Evolutionary conservation across 768 basidiomycete species (phyloP), one percentile per base, ranked within the genome.

Genomic region (Hydnomerulius pinastri): DNA sequence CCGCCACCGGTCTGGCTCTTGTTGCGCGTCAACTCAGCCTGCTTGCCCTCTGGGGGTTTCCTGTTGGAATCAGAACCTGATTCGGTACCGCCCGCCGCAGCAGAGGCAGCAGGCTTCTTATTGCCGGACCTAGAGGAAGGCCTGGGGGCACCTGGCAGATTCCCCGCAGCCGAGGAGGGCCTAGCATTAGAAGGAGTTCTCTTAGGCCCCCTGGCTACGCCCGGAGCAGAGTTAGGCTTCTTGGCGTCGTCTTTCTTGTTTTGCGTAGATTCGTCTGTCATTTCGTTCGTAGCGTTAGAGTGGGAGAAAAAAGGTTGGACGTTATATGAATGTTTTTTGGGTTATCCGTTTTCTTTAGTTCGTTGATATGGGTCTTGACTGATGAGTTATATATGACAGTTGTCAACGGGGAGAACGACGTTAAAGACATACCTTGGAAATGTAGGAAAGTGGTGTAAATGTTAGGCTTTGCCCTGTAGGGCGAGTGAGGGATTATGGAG

Each of bases 401-500:
- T 46, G 59, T 48, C 46, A 46, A 57, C 37, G 53, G 53, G 27
- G 49, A 13, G 44, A 32, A 27, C 15, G 37, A 47, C 17, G 15
- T 27, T 50, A 50, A 45, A 37, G 40, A 67, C 67, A 37, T 36
- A 83, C 81, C 75, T 76, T 69, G 59, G 61, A 71, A 59, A 59
- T 61, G 73, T 73, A 77, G 72, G 73, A 68, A 69, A 60, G 68
- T 70, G 60, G 53, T 60, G 46, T 64, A 59, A 58, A 67, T 78
- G 77, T 73, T 77, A 71, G 84, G 81, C 81, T 87, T 83, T 90
- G 87, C 89, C 89, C 87, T 87, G 89, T 78, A 75, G 89, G 89
- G 89, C 89, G 76, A 83, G 87, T 90, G 88, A 77, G 83, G 64
- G 65, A 73, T 68, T 76, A 76, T 75, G 74, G 72, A 61, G 73